Percentiles rank a stretch among this genome's conserved stretches.
Conservation (phyloP, 139 green algal genomes). For the Zygnema cylindricum region DNA sequence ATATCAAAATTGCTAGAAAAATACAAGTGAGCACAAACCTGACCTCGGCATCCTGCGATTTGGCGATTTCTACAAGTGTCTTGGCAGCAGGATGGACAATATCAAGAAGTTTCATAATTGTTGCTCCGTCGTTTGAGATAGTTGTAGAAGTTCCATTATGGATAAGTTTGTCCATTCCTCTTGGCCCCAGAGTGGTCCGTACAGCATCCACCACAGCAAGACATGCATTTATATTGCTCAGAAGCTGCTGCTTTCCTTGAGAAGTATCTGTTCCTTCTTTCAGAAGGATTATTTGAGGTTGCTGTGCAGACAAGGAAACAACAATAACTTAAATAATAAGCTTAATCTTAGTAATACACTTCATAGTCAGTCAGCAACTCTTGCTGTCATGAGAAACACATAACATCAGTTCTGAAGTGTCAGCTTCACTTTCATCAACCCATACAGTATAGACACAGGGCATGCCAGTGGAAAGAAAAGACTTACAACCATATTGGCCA, state of each 20-base stretch:
- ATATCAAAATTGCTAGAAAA: too few relatives aligned
- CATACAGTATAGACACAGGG: too few relatives aligned
- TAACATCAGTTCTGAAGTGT: too few relatives aligned
- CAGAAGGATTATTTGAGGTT: slow-evolving; percentile 99
- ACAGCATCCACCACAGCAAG: slow-evolving; percentile 93
- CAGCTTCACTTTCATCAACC: too few relatives aligned
- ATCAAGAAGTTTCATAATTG: slow-evolving; percentile 99
- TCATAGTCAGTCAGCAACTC: too few relatives aligned
- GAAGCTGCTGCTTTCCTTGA: slow-evolving; percentile 94
- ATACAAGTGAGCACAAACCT: neutral
- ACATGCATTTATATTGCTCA: slow-evolving; percentile 99
- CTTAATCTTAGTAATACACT: slow-evolving; percentile 1
- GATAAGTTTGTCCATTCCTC: slow-evolving; percentile 99
- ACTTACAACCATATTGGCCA: neutral
- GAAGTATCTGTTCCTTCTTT: slow-evolving; percentile 97
- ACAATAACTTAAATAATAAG: neutral
- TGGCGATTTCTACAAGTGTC: slow-evolving; percentile 92
- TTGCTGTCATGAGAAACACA: too few relatives aligned
- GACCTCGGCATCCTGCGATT: slow-evolving; percentile 93
- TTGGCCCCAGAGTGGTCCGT: slow-evolving; percentile 89
- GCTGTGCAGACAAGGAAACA: slow-evolving; percentile 67
- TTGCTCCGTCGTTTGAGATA: slow-evolving; percentile 97
- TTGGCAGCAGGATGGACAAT: slow-evolving; percentile 98
- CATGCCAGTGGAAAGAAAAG: too few relatives aligned
- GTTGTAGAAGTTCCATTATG: slow-evolving; percentile 87